Evolutionary conservation across 2,329 filamentous ascomycete species (phyloP), one percentile per base, ranked within the genome.

Genomic region (Verticillium tricorpus): DNA sequence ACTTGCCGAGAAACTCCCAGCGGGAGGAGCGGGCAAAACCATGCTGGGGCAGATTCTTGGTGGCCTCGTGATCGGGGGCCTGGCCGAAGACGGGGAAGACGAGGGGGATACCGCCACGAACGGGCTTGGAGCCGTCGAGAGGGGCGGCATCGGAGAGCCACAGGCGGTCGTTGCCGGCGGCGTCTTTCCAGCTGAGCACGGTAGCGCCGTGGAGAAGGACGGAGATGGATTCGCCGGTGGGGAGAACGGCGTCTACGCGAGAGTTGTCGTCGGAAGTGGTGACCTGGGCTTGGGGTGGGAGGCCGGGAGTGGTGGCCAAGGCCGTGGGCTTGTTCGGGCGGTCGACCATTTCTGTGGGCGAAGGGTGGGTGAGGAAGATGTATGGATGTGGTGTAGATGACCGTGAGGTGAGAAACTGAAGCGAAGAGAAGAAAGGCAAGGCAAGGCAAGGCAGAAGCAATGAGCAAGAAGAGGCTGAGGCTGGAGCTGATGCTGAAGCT

Each of bases 1-100:
- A 92, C 78, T 94, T 96, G 72, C 93, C 93, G 59, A 99, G 83
- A 74, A 95, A 97, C 76, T 98, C 93, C 95, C 95, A 99, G 65
- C 85, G 85, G 56, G 89, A 91, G 71, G 86, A 93, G 69, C 95
- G 92, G 45, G 94, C 95, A 77, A 99, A 96, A 68, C 95, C 95
- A 79, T 98, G 95, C 78, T 97, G 93, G 3, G 93, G 89, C 31
- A 99, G 89, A 67, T 85, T 80, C 59, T 86, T 86, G 32, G 92
- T 95, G n/a, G 90, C 83, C 67, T 89, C 86, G 74, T 93, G 88
- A 67, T 88, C 82, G 59, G 91, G 88, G 14, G 90, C 86, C 50
- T 89, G 90, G 34, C 95, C 95, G 73, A 99, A 99, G 73, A 93
- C 87, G 9, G 94, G 94, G 73, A 97, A 98, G 39, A 97, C 93